These are phyloP conservation scores for Chrysochromulina tobinii DNA, from an alignment of 78 protist species.

Conservation along the genomic window DNA sequence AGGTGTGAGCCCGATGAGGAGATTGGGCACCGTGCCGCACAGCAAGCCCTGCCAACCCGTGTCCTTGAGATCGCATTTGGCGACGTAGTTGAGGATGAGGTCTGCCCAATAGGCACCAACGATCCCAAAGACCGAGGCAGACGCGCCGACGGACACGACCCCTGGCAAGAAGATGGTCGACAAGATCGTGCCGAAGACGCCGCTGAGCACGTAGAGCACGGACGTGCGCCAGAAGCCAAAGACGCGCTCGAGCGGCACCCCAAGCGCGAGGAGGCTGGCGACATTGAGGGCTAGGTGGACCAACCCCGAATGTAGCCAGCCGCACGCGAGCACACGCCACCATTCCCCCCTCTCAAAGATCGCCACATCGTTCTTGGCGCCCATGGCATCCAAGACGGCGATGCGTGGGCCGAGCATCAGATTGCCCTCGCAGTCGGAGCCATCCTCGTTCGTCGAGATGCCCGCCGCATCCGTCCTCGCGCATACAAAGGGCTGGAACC, in stretches of 20 bases:
- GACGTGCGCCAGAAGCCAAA: not conserved
- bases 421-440: not conserved
- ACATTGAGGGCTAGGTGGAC: not conserved
- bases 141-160: conserved; percentile 1
- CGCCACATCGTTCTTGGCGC: not conserved
- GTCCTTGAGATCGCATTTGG: not conserved
- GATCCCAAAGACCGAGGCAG: conserved; percentile 15
- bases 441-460: not conserved
- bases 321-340: not conserved
- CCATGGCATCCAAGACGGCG: not conserved
- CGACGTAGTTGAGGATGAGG: not conserved
- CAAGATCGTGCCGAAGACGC: not conserved
- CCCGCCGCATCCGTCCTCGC: not conserved
- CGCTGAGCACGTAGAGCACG: not conserved
- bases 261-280: not conserved
- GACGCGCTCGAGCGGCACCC: not conserved
- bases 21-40: not conserved
- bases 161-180: not conserved
- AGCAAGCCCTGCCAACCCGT: not conserved
- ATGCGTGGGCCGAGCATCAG: not conserved
- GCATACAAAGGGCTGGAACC: not conserved
- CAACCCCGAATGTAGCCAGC: conserved; percentile 1
- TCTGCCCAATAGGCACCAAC: not conserved
- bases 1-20: not conserved
- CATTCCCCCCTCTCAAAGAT: not conserved